phyloP scores from a whole-genome alignment of 352 stramenopile genomes.

The Phytophthora cryptogea region DNA sequence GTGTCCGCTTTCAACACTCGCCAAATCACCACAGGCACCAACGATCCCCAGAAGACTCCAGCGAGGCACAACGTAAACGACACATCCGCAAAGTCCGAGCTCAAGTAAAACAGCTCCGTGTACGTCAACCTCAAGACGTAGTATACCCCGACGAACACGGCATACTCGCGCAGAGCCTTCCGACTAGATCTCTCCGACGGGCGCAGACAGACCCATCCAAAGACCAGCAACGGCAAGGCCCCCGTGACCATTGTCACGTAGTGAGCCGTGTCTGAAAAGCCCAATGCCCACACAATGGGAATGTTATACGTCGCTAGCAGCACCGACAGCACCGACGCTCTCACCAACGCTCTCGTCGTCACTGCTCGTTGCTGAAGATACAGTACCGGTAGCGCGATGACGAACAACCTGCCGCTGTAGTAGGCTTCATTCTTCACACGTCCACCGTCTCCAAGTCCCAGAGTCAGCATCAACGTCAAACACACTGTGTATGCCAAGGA shows the following conservation, averaged over 20 bases:
- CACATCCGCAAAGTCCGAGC: slow-evolving; percentile 24
- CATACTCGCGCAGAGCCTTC: slow-evolving; percentile 62
- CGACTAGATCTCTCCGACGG: slow-evolving; percentile 51
- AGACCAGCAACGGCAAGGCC: slow-evolving; percentile 43
- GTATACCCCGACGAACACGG: slow-evolving; percentile 50
- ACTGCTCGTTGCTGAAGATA: slow-evolving; percentile 71
- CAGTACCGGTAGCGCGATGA: slow-evolving; percentile 65
- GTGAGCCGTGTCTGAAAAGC: slow-evolving; percentile 22
- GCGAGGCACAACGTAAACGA: slow-evolving; percentile 41
- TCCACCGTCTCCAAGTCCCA: slow-evolving; percentile 7
- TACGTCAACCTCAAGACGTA: slow-evolving; percentile 46
- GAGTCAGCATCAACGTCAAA: slow-evolving; percentile 29
- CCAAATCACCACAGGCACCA: slow-evolving; percentile 73
- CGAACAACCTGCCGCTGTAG: slow-evolving; percentile 63
- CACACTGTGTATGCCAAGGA: slow-evolving; percentile 35
- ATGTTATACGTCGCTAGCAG: slow-evolving; percentile 61
- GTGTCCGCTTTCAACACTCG: slow-evolving; percentile 74
- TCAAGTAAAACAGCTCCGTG: slow-evolving; percentile 41
- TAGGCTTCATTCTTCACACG: slow-evolving; percentile 43
- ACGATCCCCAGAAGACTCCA: slow-evolving; percentile 50
- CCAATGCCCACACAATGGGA: slow-evolving; percentile 48
- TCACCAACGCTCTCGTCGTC: slow-evolving; percentile 48
- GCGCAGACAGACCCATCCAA: slow-evolving; percentile 47
- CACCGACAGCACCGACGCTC: slow-evolving; percentile 46
- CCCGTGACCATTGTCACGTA: slow-evolving; percentile 47